Evolutionary conservation across 2,329 filamentous ascomycete genomes (phyloP), one percentile per base, ranked within the genome.

Genomic region (Cladosporium colombiae): DNA sequence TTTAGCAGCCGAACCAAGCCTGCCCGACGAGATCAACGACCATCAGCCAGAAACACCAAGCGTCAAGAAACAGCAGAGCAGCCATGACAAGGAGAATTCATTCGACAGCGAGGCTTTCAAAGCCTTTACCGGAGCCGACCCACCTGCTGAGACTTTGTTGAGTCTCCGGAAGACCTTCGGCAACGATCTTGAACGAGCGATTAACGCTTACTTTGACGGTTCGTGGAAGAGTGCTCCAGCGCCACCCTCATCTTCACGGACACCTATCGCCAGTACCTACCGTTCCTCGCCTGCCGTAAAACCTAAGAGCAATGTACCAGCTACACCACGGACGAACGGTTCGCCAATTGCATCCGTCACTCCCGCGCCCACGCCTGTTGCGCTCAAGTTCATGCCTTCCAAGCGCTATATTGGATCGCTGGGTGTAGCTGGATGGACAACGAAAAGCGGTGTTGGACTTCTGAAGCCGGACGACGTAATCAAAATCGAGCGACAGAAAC

Each of bases 351-450:
- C 35, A 46, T 56, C 61, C 14, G 6, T 35, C 1, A 56, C 61
- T 4, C 33, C 62, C 8, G 53, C 55, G 2, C 37, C 40, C 21
- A 58, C 31, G 7, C 53, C 62, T 18, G 53, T n/a, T n/a, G 40
- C 37, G 62, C 55, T 76, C 18, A 62, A 72, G 53, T 71, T 71
- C 14, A 86, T 84, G 81, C 88, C 88, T 0, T 72, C 79, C 1
- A 83, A 82, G 70, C 81, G 95, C 73, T 99, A 98, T 73, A 86
- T 98, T 67, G 95, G 95, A 21, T 92, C 93, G 0, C 95, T 98
- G 78, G 95, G 95, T 10, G 93, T 91, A 5, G 92, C 90, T 63
- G 95, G 89, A 5, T 99, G 95, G 95, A 89, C 92, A 6, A 98
- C 94, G 3, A 88, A 89, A 72, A 97, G 92, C 76, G 94, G 94